Conservation (phyloP, 495 filamentous ascomycete species). For the Parmelia sp. region DNA sequence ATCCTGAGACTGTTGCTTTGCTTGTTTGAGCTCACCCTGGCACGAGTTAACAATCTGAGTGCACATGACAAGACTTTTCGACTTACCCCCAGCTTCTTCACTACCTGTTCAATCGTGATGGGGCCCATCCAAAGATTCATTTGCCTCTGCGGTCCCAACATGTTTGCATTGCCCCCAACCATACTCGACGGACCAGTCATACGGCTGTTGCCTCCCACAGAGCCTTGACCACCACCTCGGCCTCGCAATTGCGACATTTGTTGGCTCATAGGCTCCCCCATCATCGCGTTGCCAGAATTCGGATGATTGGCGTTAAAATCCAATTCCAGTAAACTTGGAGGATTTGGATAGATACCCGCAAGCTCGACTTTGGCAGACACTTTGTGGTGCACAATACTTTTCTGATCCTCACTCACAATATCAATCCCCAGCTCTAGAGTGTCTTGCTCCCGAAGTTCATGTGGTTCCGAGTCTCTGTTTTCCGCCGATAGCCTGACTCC, state of each 20-base stretch:
- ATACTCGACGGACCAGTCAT: slow-evolving; percentile 41
- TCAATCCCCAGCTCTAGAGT: slow-evolving; percentile 92
- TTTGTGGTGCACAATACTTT: slow-evolving; percentile 96
- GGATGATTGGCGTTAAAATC: slow-evolving; percentile 85
- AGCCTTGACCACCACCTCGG: slow-evolving; percentile 64
- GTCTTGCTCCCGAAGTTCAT: slow-evolving; percentile 81
- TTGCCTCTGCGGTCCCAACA: slow-evolving; percentile 56
- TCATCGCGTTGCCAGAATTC: slow-evolving; percentile 57
- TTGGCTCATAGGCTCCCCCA: slow-evolving; percentile 54
- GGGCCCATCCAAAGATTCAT: slow-evolving; percentile 80
- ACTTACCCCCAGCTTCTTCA: slow-evolving; percentile 87
- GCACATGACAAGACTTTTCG: neutral
- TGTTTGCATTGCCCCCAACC: slow-evolving; percentile 52
- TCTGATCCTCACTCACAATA: slow-evolving; percentile 96
- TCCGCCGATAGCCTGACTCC: slow-evolving; percentile 83
- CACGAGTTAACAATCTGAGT: neutral
- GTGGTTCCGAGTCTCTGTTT: slow-evolving; percentile 89
- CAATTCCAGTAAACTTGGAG: slow-evolving; percentile 72
- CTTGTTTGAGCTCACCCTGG: slow-evolving; percentile 80
- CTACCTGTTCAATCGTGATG: slow-evolving; percentile 88
- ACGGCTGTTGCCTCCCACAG: slow-evolving; percentile 53
- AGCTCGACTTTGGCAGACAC: slow-evolving; percentile 94
- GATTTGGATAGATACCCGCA: slow-evolving; percentile 65
- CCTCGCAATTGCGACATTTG: slow-evolving; percentile 57
- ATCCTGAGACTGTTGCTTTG: slow-evolving; percentile 79